A percentile compares a stretch with the other conserved stretches of the same genome.
phyloP scores from a whole-genome alignment of 164 flowering plant genomes.

The Houttuynia cordata region DNA sequence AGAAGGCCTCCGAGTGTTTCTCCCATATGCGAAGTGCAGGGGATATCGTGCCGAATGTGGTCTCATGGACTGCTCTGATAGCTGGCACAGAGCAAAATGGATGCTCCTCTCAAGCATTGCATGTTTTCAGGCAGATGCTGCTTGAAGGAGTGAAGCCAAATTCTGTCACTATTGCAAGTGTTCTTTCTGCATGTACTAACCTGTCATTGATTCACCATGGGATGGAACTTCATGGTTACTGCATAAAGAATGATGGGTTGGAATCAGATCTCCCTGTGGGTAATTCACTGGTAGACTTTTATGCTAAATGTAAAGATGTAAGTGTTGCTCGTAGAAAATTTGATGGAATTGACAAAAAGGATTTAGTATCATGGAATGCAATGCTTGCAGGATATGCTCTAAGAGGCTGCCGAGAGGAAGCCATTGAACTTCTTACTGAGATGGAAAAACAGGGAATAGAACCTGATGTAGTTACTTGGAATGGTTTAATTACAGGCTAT shows the following conservation, averaged over 20 bases:
- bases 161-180: slow-evolving; percentile 24
- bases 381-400: slow-evolving; percentile 25
- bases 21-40: slow-evolving; percentile 9
- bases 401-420: slow-evolving; percentile 16
- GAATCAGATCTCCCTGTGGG: slow-evolving; percentile 20
- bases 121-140: slow-evolving; percentile 23
- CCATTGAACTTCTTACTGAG: slow-evolving; percentile 18
- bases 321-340: slow-evolving; percentile 17
- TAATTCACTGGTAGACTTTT: slow-evolving; percentile 22
- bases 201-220: slow-evolving; percentile 19
- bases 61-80: slow-evolving; percentile 31
- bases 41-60: slow-evolving; percentile 21
- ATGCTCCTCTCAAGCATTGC: slow-evolving; percentile 15
- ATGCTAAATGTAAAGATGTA: slow-evolving; percentile 17
- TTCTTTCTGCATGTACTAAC: slow-evolving; percentile 30
- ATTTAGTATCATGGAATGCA: slow-evolving; percentile 24
- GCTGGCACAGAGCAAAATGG: slow-evolving; percentile 26
- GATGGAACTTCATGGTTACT: slow-evolving; percentile 27
- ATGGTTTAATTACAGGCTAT: slow-evolving; percentile 28
- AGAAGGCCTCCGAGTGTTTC: slow-evolving; percentile 23
- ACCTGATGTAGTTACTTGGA: slow-evolving; percentile 28
- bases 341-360: slow-evolving; percentile 12
- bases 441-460: slow-evolving; percentile 18
- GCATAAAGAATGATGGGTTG: slow-evolving; percentile 17
- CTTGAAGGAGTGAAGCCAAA: slow-evolving; percentile 21